A percentile compares a stretch with the other conserved stretches of the same genome.
These are phyloP conservation scores for Cyberlindnera sargentensis DNA, from an alignment of 805 yeast genomes.

Conservation along the genomic window DNA sequence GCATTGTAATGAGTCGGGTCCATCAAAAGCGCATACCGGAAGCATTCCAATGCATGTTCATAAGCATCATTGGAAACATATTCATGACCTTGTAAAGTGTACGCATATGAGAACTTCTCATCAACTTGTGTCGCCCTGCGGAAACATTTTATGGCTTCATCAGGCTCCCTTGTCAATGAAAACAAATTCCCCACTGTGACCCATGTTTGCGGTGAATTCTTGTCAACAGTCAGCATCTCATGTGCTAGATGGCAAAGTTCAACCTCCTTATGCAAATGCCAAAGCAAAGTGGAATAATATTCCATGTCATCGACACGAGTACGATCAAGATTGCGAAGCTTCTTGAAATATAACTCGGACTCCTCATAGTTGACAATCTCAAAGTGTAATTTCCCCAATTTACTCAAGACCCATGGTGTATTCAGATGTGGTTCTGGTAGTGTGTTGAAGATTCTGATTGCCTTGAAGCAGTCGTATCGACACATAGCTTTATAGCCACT, in stretches of 20 bases:
- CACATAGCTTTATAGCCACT: slow-evolving; percentile 53
- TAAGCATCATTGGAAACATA: slow-evolving; percentile 80
- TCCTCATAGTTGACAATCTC: slow-evolving; percentile 83
- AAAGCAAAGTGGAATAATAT: slow-evolving; percentile 76
- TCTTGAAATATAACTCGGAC: slow-evolving; percentile 55
- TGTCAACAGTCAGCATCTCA: slow-evolving; percentile 62
- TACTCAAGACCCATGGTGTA: slow-evolving; percentile 82
- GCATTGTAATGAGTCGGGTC: slow-evolving; percentile 90
- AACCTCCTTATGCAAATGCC: slow-evolving; percentile 84
- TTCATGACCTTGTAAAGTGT: slow-evolving; percentile 93
- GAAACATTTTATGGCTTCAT: slow-evolving; percentile 84
- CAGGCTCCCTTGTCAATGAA: slow-evolving; percentile 76
- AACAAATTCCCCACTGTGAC: slow-evolving; percentile 85
- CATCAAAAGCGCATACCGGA: slow-evolving; percentile 66
- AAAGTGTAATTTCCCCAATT: slow-evolving; percentile 74
- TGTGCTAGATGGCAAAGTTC: slow-evolving; percentile 78
- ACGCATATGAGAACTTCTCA: slow-evolving; percentile 74
- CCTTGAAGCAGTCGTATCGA: slow-evolving; percentile 71
- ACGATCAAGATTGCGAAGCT: slow-evolving; percentile 62
- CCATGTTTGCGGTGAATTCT: slow-evolving; percentile 81
- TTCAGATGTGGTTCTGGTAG: slow-evolving; percentile 57
- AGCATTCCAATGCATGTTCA: slow-evolving; percentile 80
- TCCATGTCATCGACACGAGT: slow-evolving; percentile 87
- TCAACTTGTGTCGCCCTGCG: slow-evolving; percentile 67
- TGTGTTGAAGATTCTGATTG: slow-evolving; percentile 59